phyloP scores from a whole-genome alignment of 2,329 filamentous ascomycete species.

The Leptosphaerulina australis region DNA sequence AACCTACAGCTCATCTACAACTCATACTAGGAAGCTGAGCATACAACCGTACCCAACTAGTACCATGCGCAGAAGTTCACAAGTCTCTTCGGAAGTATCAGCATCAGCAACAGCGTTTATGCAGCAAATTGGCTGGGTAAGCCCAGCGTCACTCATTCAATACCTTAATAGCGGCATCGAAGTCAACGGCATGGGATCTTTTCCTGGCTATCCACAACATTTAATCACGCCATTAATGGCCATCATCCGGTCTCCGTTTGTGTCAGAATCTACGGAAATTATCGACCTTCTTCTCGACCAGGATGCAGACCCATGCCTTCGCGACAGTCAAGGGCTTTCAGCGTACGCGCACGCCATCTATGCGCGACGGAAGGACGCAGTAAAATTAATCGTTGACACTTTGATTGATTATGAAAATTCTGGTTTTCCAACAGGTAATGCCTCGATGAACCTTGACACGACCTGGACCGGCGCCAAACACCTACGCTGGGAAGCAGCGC shows the following conservation, averaged over 20 bases:
- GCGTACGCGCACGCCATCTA: slow-evolving; percentile 18
- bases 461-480: slow-evolving; percentile 19
- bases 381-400: slow-evolving; percentile 3
- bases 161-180: slow-evolving; percentile 18
- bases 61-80: slow-evolving; percentile 12
- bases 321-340: slow-evolving; percentile 15
- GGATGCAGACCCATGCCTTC: slow-evolving; percentile 16
- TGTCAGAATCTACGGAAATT: slow-evolving; percentile 15
- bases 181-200: slow-evolving; percentile 15
- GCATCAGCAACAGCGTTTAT: slow-evolving; percentile 19
- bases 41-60: slow-evolving; percentile 16
- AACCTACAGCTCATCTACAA: slow-evolving; percentile 13
- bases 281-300: slow-evolving; percentile 16
- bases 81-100: slow-evolving; percentile 1
- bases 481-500: slow-evolving; percentile 16
- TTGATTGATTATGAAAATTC: slow-evolving; percentile 4
- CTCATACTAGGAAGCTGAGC: slow-evolving; percentile 3
- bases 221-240: slow-evolving; percentile 19
- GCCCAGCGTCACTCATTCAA: slow-evolving; percentile 17
- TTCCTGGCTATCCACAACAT: slow-evolving; percentile 17
- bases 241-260: slow-evolving; percentile 17
- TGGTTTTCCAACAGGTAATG: slow-evolving; percentile 11
- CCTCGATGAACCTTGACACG: slow-evolving; percentile 14
- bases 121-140: slow-evolving; percentile 18
- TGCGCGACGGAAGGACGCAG: slow-evolving; percentile 13